Conservation (phyloP, 768 basidiomycete genomes). For the Tulasnella sp. region DNA sequence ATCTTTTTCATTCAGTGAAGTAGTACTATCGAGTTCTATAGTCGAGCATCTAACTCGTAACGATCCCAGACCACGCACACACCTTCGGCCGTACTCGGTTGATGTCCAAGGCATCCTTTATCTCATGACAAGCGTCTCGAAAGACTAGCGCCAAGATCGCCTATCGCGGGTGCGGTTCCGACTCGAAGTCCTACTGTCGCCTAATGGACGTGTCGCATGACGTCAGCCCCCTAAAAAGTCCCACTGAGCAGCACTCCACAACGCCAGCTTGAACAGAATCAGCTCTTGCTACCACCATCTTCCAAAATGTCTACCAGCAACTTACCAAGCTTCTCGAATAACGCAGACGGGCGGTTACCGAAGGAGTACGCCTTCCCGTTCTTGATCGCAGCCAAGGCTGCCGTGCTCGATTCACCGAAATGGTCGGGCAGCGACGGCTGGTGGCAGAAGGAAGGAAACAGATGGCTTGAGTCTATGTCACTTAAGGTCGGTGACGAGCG, state of each 20-base stretch:
- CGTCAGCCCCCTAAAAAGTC: not conserved
- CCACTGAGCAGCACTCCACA: not conserved
- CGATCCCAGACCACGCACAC: too few species aligned
- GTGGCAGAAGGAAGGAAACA: conserved; percentile 31
- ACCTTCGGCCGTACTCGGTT: too few species aligned
- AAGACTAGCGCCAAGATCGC: too few species aligned
- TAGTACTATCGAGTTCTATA: too few species aligned
- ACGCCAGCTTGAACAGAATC: not conserved
- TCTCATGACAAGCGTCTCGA: too few species aligned
- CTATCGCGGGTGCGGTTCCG: too few species aligned
- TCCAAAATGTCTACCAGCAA: not conserved
- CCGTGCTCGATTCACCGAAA: conserved; percentile 28
- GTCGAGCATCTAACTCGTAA: too few species aligned
- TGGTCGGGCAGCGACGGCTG: conserved; percentile 19
- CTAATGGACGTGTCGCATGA: not conserved
- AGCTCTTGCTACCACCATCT: not conserved
- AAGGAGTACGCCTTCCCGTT: conserved; percentile 29
- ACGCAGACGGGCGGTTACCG: not conserved
- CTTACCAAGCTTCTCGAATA: not conserved
- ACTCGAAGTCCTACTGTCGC: not conserved
- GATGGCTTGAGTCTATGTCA: conserved; percentile 31
- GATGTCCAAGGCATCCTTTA: too few species aligned
- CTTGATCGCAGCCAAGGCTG: conserved; percentile 35
- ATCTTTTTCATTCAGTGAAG: too few species aligned
- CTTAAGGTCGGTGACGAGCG: conserved; percentile 12